phyloP scores from a whole-genome alignment of 2,329 filamentous ascomycete species.

The Colletotrichum nymphaeae region DNA sequence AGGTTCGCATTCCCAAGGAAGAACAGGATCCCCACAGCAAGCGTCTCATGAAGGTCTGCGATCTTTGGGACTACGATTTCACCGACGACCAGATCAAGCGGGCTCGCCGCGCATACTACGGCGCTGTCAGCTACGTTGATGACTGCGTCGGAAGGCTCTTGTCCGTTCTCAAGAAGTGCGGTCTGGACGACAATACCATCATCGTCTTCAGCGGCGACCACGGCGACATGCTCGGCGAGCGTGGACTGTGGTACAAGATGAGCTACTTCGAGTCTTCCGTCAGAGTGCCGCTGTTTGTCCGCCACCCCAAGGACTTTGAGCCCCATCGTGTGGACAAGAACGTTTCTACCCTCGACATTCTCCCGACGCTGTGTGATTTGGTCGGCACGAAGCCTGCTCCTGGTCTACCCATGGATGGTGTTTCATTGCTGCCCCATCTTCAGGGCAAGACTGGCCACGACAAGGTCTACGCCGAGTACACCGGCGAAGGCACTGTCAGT shows the following conservation, averaged over 20 bases:
- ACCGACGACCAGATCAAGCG: constrained; percentile 87
- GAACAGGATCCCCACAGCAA: constrained; percentile 89
- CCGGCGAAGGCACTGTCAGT: constrained; percentile 89
- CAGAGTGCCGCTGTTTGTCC: constrained; percentile 87
- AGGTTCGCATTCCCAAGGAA: constrained; percentile 81
- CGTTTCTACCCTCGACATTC: constrained; percentile 90
- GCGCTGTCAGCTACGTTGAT: constrained; percentile 92
- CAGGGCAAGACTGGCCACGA: constrained; percentile 76
- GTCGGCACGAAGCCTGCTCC: constrained; percentile 77
- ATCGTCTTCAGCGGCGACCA: constrained; percentile 94
- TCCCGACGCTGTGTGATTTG: constrained; percentile 89
- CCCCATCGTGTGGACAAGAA: constrained; percentile 84
- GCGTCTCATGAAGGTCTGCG: constrained; percentile 86
- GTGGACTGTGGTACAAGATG: constrained; percentile 97
- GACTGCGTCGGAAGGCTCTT: constrained; percentile 90
- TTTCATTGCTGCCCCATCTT: constrained; percentile 84
- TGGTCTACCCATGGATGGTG: constrained; percentile 85
- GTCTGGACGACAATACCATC: constrained; percentile 86
- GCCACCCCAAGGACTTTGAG: constrained; percentile 79
- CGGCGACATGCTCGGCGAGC: constrained; percentile 95
- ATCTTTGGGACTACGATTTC: constrained; percentile 86
- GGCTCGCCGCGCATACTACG: constrained; percentile 90
- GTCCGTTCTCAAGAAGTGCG: constrained; percentile 80
- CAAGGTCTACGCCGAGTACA: constrained; percentile 95
- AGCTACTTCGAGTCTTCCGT: constrained; percentile 93